Evolutionary conservation across 768 basidiomycete species (phyloP), one percentile per base, ranked within the genome.

Genomic region (Daedalea quercina): DNA sequence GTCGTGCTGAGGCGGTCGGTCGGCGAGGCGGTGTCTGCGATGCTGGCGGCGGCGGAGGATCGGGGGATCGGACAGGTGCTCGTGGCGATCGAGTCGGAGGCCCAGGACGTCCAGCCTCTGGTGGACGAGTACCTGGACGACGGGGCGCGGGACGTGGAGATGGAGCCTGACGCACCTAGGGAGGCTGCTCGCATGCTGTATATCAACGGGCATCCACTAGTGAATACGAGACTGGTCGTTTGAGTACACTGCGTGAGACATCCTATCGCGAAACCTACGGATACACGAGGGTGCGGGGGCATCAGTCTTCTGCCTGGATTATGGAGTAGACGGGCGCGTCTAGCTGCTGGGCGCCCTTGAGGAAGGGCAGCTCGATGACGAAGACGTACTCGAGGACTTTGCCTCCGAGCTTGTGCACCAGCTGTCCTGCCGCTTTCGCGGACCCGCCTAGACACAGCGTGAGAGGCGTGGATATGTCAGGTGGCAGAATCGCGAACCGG

Each of bases 371-470:
- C 58, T 94, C 90, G 56, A 96, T 85, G 68, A 98, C 84, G 74
- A 99, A 99, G 58, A 99, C 73, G 71, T 98, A 96, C 69, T 96
- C 90, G 34, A 95, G 67, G 25, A 87, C 87, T 59, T 85, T 85
- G 47, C 88, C 94, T 19, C 93, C 92, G 57, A 81, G 78, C 72
- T 87, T 81, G 25, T 79, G 71, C 51, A 97, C 83, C 31, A 99
- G 86, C 60, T 94, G 80, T 46, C 93, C 94, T 3, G 95, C 94
- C 3, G 94, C 94, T 55, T 80, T 82, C 8, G 96, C 96, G 28
- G 94, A 96, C 9, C 96, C 96, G 56, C 94, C 93, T 91, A 50
- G 12, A 53, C 28, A 50, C 51, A 51, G 31, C 28, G 25, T 49
- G 26, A 25, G 22, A 34, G 1, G 6, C 17, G 35, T 22, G 8